Evolutionary conservation across 129 eudicot species (phyloP).

Genomic region (Chrysanthemum seticuspe): DNA sequence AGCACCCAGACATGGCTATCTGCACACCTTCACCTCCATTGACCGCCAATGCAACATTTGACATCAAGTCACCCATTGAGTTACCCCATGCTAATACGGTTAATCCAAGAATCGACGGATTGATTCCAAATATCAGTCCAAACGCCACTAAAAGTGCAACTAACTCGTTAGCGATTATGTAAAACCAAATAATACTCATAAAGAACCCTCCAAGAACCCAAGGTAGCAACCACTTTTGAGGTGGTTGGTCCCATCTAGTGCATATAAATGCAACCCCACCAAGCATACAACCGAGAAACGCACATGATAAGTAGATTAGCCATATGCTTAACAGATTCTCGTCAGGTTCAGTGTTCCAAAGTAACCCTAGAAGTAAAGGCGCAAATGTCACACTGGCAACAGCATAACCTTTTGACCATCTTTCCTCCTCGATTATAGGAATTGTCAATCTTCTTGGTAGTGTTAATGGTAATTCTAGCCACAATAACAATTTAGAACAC

Average conservation of each 20-base stretch:
- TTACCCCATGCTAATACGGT: conserved; percentile 94
- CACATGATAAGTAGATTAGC: conserved; percentile 40
- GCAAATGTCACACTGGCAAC: conserved; percentile 65
- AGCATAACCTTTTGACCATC: conserved; percentile 81
- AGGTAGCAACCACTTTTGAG: conserved; percentile 61
- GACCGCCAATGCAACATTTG: conserved; percentile 70
- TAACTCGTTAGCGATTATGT: conserved; percentile 78
- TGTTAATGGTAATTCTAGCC: conserved; percentile 59
- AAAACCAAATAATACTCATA: conserved; percentile 92
- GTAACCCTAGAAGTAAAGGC: conserved; percentile 55
- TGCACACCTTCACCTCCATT: conserved; percentile 80
- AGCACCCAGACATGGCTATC: conserved; percentile 85
- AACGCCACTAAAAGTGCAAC: conserved; percentile 65
- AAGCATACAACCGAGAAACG: conserved; percentile 37
- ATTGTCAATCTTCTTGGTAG: conserved; percentile 73
- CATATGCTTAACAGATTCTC: conserved; percentile 2
- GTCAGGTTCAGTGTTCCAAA: conserved; percentile 46
- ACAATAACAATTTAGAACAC: conserved; percentile 40
- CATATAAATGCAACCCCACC: conserved; percentile 52
- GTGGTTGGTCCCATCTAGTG: conserved; percentile 58
- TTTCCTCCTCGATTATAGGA: conserved; percentile 68
- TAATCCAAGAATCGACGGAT: conserved; percentile 71
- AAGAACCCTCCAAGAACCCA: conserved; percentile 84
- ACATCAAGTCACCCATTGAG: conserved; percentile 86
- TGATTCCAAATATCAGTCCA: conserved; percentile 64